Conservation (phyloP, 208 protist species). For the Vickermania ingenoplastis region DNA sequence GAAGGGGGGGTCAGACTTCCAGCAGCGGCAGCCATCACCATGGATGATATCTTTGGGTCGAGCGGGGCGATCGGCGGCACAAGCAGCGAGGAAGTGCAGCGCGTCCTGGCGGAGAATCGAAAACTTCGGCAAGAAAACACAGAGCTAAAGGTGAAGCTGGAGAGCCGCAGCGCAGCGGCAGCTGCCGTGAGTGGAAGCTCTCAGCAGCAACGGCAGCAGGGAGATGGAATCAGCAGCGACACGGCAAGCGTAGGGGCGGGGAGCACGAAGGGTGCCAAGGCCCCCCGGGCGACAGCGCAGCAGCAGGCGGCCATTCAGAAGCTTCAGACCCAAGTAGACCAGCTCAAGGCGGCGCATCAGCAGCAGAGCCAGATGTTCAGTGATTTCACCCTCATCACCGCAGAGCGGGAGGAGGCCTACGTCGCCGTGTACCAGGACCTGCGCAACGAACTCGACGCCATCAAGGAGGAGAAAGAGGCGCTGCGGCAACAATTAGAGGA, state of each 20-base stretch:
- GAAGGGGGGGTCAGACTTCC: too few species aligned
- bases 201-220: background rate
- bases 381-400: slow-evolving; percentile 43
- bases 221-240: background rate
- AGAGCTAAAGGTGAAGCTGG: slow-evolving; percentile 24
- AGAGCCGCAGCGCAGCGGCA: slow-evolving; percentile 5
- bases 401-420: slow-evolving; percentile 64
- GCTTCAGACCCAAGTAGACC: slow-evolving; percentile 7
- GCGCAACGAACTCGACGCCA: slow-evolving; percentile 20
- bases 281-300: background rate
- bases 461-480: slow-evolving; percentile 18
- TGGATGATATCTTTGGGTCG: too few species aligned
- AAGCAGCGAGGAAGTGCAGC: slow-evolving; percentile 35
- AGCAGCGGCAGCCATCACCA: too few species aligned
- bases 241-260: background rate
- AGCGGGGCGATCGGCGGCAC: too few species aligned
- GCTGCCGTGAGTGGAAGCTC: too few species aligned
- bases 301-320: slow-evolving; percentile 16
- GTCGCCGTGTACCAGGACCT: slow-evolving; percentile 37
- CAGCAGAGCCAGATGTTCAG: slow-evolving; percentile 46
- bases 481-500: slow-evolving; percentile 23
- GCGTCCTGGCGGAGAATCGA: slow-evolving; percentile 43
- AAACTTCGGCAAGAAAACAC: slow-evolving; percentile 44
- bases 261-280: background rate
- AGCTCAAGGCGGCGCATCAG: slow-evolving; percentile 11